Evolutionary conservation across 208 protist genomes (phyloP), one percentile per base, ranked within the genome.

Genomic region (Vickermania spadyakhi): DNA sequence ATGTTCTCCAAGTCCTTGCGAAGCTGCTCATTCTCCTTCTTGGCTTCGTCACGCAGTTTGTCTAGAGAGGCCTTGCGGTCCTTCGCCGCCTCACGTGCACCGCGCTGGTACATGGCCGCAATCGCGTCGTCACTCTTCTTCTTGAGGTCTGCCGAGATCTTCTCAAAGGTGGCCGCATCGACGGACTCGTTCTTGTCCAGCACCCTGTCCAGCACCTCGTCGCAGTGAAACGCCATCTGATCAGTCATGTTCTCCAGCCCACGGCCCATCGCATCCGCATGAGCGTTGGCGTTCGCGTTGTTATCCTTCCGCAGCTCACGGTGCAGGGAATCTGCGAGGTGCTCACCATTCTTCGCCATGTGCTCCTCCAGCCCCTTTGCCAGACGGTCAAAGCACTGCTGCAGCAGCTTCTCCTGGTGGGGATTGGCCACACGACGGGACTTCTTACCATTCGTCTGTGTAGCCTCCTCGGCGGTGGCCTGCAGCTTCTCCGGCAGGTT

Each of bases 11-110:
- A 18, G 36, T 45, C 18, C 18, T 18, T 7, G 51, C 51, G 51
- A 5, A 55, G 51, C 21, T 55, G n/a, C 5, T 55, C 51, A 22
- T 55, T 55, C n/a, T 18, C 51, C 51, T 55, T 45, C 18, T 45
- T 45, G 36, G 18, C 36, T 18, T 45, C 36, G 18, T 7, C 36
- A 45, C 18, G 36, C 7, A 45, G 36, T 18, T 45, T 45, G 18
- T 45, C 36, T 18, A 45, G 7, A 18, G 36, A 45, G 18, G 36
- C 36, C 36, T 45, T 45, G 11, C 18, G 36, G 18, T 45, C 36
- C 36, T 45, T 45, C 36, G 36, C 36, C 36, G 36, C 36, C 11
- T 45, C 36, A 45, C 36, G 36, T 7, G 36, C 36, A 18, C 11
- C 36, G 36, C 36, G 36, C 36, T 45, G 36, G 36, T 45, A 45